Evolutionary conservation across 78 protist genomes (phyloP).

Genomic region (Speleostelium caveatum): DNA sequence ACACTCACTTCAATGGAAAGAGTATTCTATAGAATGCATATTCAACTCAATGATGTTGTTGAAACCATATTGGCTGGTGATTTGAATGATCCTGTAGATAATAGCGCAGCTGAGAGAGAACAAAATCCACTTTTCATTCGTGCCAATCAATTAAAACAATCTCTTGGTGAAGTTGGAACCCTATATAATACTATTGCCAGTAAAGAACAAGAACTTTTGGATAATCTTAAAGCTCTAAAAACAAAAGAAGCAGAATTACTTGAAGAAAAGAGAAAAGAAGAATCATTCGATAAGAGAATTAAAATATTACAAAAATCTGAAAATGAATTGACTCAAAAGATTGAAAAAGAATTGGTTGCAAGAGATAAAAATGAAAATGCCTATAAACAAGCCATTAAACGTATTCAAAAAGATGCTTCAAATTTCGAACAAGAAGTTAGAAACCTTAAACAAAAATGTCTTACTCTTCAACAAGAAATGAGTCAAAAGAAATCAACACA

Average conservation of each 20-base stretch:
- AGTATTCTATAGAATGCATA: slow-evolving; percentile 39
- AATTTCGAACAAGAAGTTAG: slow-evolving; percentile 29
- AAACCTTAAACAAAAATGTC: slow-evolving; percentile 6
- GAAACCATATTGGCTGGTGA: slow-evolving; percentile 76
- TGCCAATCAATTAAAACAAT: slow-evolving; percentile 27
- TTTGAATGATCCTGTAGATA: not conserved
- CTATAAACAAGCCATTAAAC: slow-evolving; percentile 42
- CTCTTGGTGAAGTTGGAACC: slow-evolving; percentile 46
- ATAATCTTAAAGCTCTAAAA: slow-evolving; percentile 35
- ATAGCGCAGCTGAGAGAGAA: not conserved
- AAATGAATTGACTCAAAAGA: slow-evolving; percentile 18
- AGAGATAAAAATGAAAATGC: slow-evolving; percentile 55
- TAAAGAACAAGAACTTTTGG: slow-evolving; percentile 50
- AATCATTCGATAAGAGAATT: slow-evolving; percentile 78
- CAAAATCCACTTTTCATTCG: slow-evolving; percentile 40
- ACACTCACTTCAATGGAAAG: slow-evolving; percentile 33
- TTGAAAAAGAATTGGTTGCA: slow-evolving; percentile 11
- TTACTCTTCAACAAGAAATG: slow-evolving; percentile 12
- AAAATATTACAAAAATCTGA: slow-evolving; percentile 53
- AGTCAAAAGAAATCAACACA: slow-evolving; percentile 30
- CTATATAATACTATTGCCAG: slow-evolving; percentile 16
- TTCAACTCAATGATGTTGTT: slow-evolving; percentile 48
- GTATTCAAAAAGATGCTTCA: slow-evolving; percentile 15
- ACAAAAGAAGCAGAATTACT: slow-evolving; percentile 59
- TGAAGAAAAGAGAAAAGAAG: slow-evolving; percentile 79